A percentile compares a stretch with the other conserved stretches of the same genome.
phyloP scores from a whole-genome alignment of 768 basidiomycete genomes.

The Tulasnella sp. region DNA sequence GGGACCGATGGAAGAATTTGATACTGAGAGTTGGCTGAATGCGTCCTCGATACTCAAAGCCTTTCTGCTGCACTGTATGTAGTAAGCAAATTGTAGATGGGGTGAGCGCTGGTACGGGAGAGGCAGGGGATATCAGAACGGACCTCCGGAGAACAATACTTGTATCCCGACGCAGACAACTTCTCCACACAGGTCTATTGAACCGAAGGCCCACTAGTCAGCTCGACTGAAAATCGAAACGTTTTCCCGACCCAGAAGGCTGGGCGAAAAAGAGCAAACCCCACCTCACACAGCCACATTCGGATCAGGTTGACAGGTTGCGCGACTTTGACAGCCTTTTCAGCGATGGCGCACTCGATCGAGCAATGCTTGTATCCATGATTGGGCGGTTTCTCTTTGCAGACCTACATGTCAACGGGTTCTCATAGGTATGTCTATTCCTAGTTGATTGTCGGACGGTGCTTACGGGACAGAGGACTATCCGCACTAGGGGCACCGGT shows the following conservation, averaged over 20 bases:
- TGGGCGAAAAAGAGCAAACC: neutral
- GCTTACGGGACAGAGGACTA: neutral
- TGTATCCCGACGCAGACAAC: neutral
- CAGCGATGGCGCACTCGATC: neutral
- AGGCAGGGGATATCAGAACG: neutral
- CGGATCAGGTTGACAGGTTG: conserved; percentile 4
- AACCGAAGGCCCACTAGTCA: neutral
- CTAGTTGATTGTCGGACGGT: neutral
- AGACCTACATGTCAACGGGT: neutral
- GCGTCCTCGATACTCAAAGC: neutral
- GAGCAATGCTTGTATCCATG: neutral
- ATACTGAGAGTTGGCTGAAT: neutral
- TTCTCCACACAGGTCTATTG: neutral
- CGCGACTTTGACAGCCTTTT: neutral
- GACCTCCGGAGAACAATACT: neutral
- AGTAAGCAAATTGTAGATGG: neutral
- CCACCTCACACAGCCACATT: conserved; percentile 2
- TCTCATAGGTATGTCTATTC: neutral
- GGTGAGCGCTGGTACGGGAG: neutral
- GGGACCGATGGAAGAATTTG: neutral
- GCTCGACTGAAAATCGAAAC: neutral
- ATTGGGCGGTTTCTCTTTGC: conserved; percentile 6
- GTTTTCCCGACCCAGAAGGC: no score
- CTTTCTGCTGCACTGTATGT: neutral
- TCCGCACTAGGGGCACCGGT: neutral